phyloP scores from a whole-genome alignment of 768 basidiomycete genomes.

The Amanita pseudoporphyria region DNA sequence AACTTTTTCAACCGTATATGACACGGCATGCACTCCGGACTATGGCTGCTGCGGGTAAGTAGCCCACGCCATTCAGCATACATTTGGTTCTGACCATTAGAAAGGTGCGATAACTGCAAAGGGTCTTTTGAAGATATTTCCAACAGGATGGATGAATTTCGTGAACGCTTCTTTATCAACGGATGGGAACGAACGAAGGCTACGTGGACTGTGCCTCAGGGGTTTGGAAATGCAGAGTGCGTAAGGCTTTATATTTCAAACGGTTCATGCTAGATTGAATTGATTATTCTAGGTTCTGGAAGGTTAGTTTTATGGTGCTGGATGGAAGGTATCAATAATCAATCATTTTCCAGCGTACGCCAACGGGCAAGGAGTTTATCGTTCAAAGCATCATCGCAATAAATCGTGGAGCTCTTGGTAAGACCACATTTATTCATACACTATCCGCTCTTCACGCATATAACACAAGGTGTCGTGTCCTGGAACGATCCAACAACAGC shows the following conservation, averaged over 20 bases:
- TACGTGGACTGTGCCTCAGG: slow-evolving; percentile 77
- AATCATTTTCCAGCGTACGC: slow-evolving; percentile 28
- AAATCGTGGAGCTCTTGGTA: slow-evolving; percentile 59
- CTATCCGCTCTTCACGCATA: background rate
- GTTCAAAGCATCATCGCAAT: slow-evolving; percentile 56
- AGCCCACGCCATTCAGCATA: background rate
- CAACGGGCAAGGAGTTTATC: slow-evolving; percentile 63
- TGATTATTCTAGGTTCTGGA: background rate
- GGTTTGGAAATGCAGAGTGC: slow-evolving; percentile 49
- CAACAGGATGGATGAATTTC: slow-evolving; percentile 56
- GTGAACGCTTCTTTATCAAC: slow-evolving; percentile 44
- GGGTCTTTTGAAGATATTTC: slow-evolving; percentile 64
- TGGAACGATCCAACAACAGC: slow-evolving; percentile 45
- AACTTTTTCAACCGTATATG: slow-evolving; percentile 51
- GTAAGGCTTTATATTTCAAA: slow-evolving; percentile 21
- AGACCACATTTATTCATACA: slow-evolving; percentile 10
- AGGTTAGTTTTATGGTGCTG: background rate
- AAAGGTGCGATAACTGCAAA: slow-evolving; percentile 49
- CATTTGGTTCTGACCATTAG: background rate
- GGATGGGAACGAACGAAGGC: slow-evolving; percentile 64
- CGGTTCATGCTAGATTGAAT: background rate
- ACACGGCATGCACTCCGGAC: slow-evolving; percentile 50
- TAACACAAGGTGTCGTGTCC: slow-evolving; percentile 31
- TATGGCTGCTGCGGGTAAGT: slow-evolving; percentile 70
- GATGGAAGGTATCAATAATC: background rate